Conservation (phyloP, 208 protist species). For the Sergeia podlipaevii region DNA sequence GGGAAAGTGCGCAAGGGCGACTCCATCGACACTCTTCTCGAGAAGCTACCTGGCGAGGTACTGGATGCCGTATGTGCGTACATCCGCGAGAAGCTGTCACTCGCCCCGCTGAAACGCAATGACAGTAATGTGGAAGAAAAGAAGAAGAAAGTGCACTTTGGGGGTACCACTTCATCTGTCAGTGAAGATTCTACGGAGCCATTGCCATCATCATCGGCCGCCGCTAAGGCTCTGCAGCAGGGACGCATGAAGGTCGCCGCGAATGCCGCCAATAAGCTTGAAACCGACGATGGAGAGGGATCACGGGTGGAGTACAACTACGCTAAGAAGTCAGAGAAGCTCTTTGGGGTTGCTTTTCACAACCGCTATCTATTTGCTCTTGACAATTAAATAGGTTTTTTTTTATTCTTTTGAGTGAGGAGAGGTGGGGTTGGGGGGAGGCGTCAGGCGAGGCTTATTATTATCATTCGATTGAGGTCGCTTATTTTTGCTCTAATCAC, state of each 20-base stretch:
- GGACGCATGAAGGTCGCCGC: not conserved
- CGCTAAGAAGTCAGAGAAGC: constrained; percentile 64
- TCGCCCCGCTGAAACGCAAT: constrained; percentile 27
- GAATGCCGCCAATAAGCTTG: not conserved
- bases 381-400: constrained; percentile 25
- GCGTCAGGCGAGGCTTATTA: too few species aligned
- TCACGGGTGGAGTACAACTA: constrained; percentile 69
- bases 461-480: too few species aligned
- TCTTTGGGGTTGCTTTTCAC: constrained; percentile 85
- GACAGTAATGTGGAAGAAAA: not conserved
- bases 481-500: too few species aligned
- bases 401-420: too few species aligned
- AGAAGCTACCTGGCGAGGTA: constrained; percentile 67
- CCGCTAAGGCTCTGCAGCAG: too few species aligned
- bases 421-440: too few species aligned
- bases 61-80: constrained; percentile 56
- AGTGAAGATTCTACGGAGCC: not conserved
- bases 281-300: constrained; percentile 10
- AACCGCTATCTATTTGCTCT: constrained; percentile 90
- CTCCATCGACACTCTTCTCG: constrained; percentile 75
- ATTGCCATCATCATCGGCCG: not conserved
- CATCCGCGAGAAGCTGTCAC: constrained; percentile 74
- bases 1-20: constrained; percentile 54
- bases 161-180: not conserved
- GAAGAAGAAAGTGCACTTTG: constrained; percentile 4